phyloP scores from a whole-genome alignment of 2,329 filamentous ascomycete species.

The Neofusicoccum sp. region DNA sequence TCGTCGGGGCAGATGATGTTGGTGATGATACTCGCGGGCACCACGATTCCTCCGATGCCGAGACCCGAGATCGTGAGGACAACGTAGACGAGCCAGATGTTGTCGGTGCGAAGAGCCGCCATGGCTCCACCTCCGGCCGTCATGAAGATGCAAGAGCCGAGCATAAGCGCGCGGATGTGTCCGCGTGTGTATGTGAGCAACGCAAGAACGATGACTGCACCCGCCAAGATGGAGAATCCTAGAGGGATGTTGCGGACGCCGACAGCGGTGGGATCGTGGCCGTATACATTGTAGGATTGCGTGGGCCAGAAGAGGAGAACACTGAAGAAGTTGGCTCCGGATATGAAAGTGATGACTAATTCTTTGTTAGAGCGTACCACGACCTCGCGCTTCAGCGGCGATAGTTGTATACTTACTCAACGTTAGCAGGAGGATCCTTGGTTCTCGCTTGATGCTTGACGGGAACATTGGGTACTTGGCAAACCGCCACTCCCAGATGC shows the following conservation, averaged over 20 bases:
- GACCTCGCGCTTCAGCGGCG: too few relatives aligned
- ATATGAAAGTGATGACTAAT: slow-evolving; percentile 33
- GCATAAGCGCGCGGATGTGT: slow-evolving; percentile 29
- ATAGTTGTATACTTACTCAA: slow-evolving; percentile 33
- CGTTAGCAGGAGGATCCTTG: slow-evolving; percentile 49
- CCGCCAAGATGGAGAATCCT: slow-evolving; percentile 28
- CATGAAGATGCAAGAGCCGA: slow-evolving; percentile 32
- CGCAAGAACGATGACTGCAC: slow-evolving; percentile 32
- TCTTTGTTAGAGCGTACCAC: neutral
- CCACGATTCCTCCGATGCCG: slow-evolving; percentile 38
- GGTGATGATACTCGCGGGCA: slow-evolving; percentile 53
- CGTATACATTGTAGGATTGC: slow-evolving; percentile 30
- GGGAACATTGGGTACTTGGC: slow-evolving; percentile 42
- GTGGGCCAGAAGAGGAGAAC: slow-evolving; percentile 35
- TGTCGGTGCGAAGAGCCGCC: slow-evolving; percentile 31
- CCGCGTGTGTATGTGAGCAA: slow-evolving; percentile 27
- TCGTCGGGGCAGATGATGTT: slow-evolving; percentile 67
- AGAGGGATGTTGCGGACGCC: slow-evolving; percentile 31
- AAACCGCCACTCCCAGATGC: slow-evolving; percentile 39
- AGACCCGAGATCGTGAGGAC: slow-evolving; percentile 36
- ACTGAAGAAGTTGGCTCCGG: slow-evolving; percentile 33
- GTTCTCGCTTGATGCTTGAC: slow-evolving; percentile 25
- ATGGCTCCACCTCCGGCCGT: slow-evolving; percentile 33
- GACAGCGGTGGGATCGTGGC: slow-evolving; percentile 31
- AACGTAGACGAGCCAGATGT: slow-evolving; percentile 29